Percentiles rank a stretch among this genome's conserved stretches.
Conservation (phyloP, 805 yeast genomes). For the Kodamaea restingae region DNA sequence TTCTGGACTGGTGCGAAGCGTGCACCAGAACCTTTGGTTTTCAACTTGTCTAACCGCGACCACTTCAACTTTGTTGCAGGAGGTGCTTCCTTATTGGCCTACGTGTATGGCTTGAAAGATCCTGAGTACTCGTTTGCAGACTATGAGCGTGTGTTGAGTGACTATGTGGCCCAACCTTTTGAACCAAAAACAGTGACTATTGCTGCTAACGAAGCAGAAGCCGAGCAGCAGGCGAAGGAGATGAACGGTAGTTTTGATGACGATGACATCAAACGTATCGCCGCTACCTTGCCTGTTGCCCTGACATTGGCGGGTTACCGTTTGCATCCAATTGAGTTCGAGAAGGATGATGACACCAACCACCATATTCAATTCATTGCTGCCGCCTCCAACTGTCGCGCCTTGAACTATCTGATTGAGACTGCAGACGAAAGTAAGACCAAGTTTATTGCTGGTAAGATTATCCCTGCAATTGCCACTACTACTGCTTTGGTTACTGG, state of each 20-base stretch:
- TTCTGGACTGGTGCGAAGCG: slow-evolving; percentile 98
- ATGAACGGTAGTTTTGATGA: slow-evolving; percentile 45
- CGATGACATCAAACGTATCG: slow-evolving; percentile 63
- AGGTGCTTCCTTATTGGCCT: slow-evolving; percentile 90
- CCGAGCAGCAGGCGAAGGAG: slow-evolving; percentile 67
- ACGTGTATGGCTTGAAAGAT: slow-evolving; percentile 83
- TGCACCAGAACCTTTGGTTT: slow-evolving; percentile 82
- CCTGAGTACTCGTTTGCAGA: slow-evolving; percentile 50
- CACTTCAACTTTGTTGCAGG: slow-evolving; percentile 82
- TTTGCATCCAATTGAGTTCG: slow-evolving; percentile 87
- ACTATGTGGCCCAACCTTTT: slow-evolving; percentile 50
- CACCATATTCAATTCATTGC: slow-evolving; percentile 95
- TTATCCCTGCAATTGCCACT: slow-evolving; percentile 98
- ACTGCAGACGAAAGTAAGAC: slow-evolving; percentile 87
- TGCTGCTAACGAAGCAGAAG: slow-evolving; percentile 82
- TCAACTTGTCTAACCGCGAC: slow-evolving; percentile 70
- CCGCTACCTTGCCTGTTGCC: slow-evolving; percentile 82
- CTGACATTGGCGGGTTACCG: slow-evolving; percentile 85
- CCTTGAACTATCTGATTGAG: slow-evolving; percentile 84
- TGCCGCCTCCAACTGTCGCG: slow-evolving; percentile 95
- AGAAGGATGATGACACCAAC: slow-evolving; percentile 95
- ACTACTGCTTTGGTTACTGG: slow-evolving; percentile 99
- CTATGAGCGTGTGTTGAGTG: slow-evolving; percentile 53
- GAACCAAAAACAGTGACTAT: slow-evolving; percentile 75
- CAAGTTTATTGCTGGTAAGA: slow-evolving; percentile 96